Base-by-base conservation (phyloP, 495 filamentous ascomycete genomes). In the Parathielavia hyrcaniae region DNA sequence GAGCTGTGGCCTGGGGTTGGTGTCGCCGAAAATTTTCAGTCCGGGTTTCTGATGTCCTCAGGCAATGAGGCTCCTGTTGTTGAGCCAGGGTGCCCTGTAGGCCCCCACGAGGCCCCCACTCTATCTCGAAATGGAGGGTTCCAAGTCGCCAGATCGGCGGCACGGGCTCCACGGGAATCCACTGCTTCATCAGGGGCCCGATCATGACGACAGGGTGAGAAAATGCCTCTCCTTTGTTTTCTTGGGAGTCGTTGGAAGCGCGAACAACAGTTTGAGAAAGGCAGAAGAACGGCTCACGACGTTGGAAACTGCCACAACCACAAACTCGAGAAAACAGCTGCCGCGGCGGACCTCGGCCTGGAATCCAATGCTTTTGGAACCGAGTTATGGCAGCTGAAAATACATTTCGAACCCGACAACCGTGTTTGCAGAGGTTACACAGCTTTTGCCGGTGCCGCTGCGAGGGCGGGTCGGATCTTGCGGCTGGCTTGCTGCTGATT, bases 21-120 rank as follows among this genome's bases (percentile, higher is more conserved):
- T 58, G 64, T 48, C 55, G 48, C 52, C 56, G 64, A 68, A 70
- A 70, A 59, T 64, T 68, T 70, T 65, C 62, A 61, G 54, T 30
- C 6, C 53, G 36, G 47, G 32, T n/a, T 38, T 58, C 67, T 68
- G 66, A 63, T 69, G 67, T 69, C 64, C n/a, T 71, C 64, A 66
- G 66, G 68, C 62, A 62, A 40, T 61, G 68, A 67, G 66, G 63
- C 65, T 71, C 67, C 38, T 48, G 50, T 59, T 52, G 40, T n/a
- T 9, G 11, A 23, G 12, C 52, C 34, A 32, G 52, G 52, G 38
- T 23, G 26, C 22, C 57, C 53, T 35, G n/a, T 36, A 1, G 5
- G 43, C 52, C 55, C 56, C 57, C 55, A 59, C 61, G 57, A 44
- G 17, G 45, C 58, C 67, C 63, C 67, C 64, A 65, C 64, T 62